These are phyloP conservation scores for Phytophthora pluvialis DNA, from an alignment of 352 stramenopile genomes.

Conservation along the genomic window DNA sequence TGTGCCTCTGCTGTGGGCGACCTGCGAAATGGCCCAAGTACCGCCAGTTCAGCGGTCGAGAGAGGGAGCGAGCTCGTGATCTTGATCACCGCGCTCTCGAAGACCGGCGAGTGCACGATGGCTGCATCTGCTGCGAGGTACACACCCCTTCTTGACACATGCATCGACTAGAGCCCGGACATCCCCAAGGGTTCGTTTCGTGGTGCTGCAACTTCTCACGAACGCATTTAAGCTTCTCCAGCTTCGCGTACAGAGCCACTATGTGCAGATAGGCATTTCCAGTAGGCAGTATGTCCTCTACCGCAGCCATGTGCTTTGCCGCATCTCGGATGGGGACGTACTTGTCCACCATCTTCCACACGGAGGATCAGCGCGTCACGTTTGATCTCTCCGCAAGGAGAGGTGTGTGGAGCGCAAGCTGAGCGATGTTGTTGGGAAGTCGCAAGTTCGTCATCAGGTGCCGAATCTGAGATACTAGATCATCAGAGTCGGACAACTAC, in stretches of 20 bases:
- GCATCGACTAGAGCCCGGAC: background rate
- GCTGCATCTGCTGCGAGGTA: constrained; percentile 5
- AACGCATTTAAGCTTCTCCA: constrained; percentile 30
- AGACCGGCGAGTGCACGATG: constrained; percentile 21
- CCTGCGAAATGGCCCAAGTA: background rate
- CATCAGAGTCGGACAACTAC: background rate
- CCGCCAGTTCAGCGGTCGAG: background rate
- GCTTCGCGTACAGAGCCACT: constrained; percentile 10
- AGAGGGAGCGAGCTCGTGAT: constrained; percentile 10
- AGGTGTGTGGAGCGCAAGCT: background rate
- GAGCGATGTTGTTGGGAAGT: background rate
- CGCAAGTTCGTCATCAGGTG: background rate
- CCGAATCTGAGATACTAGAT: background rate
- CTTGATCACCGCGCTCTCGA: constrained; percentile 21
- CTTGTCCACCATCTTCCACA: constrained; percentile 2
- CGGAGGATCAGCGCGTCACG: background rate
- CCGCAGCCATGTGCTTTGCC: background rate
- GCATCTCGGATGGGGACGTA: background rate
- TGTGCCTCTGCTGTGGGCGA: no score
- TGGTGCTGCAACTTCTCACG: constrained; percentile 27
- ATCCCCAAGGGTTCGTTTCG: constrained; percentile 19
- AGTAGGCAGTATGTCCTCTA: background rate
- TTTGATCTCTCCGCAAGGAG: background rate
- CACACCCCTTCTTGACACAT: constrained; percentile 27
- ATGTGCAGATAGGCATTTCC: background rate